Evolutionary conservation across 768 basidiomycete species (phyloP).

Genomic region (Pleurotus djamor): DNA sequence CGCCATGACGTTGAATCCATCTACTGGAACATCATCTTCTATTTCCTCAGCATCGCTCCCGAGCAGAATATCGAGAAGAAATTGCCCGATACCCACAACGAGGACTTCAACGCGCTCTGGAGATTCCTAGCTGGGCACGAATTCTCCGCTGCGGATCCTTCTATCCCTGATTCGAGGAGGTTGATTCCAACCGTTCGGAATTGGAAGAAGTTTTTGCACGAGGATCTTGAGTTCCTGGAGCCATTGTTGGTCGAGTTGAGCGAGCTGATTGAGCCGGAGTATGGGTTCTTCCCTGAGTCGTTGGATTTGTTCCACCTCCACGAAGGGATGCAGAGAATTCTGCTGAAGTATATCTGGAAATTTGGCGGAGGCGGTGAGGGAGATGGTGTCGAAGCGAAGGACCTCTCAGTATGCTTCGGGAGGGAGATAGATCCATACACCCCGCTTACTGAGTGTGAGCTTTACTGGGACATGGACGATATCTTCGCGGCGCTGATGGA

Average conservation of each 20-base stretch:
- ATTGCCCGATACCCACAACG: background rate
- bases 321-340: constrained; percentile 7
- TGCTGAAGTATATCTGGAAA: background rate
- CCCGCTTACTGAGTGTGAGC: no score
- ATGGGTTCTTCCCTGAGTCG: background rate
- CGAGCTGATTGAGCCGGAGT: background rate
- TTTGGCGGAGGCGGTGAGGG: background rate
- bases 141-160: background rate
- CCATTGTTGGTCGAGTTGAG: background rate
- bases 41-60: background rate
- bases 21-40: constrained; percentile 2
- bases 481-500: no score
- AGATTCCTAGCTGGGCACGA: background rate
- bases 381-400: background rate
- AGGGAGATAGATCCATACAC: background rate
- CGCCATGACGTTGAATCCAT: constrained; percentile 7
- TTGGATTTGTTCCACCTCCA: background rate
- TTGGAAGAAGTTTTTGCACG: background rate
- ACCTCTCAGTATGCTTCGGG: background rate
- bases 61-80: background rate
- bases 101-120: background rate
- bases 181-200: background rate
- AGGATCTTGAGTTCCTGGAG: background rate
- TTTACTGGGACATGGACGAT: no score
- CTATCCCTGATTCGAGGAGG: no score